Evolutionary conservation across 1,284 basidiomycete species (phyloP), one percentile per base, ranked within the genome.

Genomic region (Inonotus hispidus): DNA sequence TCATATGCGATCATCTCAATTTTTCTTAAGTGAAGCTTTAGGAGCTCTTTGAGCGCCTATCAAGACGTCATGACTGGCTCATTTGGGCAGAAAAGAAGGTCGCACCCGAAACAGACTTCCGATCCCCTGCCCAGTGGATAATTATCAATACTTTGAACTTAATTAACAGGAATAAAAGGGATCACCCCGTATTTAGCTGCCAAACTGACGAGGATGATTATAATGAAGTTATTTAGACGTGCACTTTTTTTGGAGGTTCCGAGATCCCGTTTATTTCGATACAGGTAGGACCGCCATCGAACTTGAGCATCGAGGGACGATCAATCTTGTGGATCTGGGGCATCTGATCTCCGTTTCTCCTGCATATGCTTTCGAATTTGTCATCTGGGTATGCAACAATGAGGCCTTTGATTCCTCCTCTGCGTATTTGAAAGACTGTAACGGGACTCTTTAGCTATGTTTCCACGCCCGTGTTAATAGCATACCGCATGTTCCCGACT

Each of bases 251-350:
- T 59, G 2, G n/a, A n/a, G 65, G 38, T 16, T 59, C 56, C 2
- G 70, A 67, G 19, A 68, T 59, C 7, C 60, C 58, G 7, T 67
- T 63, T 6, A 71, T 55, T 27, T 71, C 70, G 1, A 71, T 56
- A 13, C 61, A 37, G 11, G 53, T 54, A 1, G 64, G 68, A 3
- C 69, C 66, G 8, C 62, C 66, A 10, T 62, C 29, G 53, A 70
- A 71, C 52, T 71, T 71, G 45, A 60, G 32, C 68, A 70, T 69
- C 0, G 68, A 69, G 5, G 69, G 65, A 58, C 66, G 67, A 35
- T 64, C 66, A 47, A 70, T 47, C 43, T 63, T 62, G 32, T 63
- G 63, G 37, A 52, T 58, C 10, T 39, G 23, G 5, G 49, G 4
- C 21, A 21, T 53, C 21, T 25, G 3, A 8, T 19, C 29, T 37